Conservation (phyloP, 2,329 filamentous ascomycete species). For the Aureobasidium uvarum region DNA sequence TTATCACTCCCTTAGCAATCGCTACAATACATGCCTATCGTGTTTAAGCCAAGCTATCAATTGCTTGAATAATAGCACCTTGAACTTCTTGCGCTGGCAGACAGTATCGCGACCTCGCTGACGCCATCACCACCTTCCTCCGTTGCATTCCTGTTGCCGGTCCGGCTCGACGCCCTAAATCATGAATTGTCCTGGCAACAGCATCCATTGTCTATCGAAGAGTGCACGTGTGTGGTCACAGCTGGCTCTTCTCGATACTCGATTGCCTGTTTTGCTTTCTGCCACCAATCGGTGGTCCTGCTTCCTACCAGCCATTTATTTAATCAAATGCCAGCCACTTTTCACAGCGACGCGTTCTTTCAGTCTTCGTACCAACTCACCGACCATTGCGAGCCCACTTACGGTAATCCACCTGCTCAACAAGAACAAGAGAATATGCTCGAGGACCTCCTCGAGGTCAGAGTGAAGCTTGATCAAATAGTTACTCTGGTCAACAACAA, state of each 20-base stretch:
- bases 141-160: constrained; percentile 2
- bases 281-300: background rate
- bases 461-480: background rate
- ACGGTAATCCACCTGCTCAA: background rate
- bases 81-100: background rate
- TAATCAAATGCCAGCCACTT: background rate
- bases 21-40: background rate
- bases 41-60: background rate
- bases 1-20: background rate
- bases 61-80: background rate
- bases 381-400: background rate
- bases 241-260: background rate
- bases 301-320: constrained; percentile 8
- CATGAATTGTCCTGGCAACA: constrained; percentile 12
- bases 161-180: background rate
- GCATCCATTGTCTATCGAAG: background rate
- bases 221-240: background rate
- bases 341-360: background rate
- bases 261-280: background rate
- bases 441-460: background rate
- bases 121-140: background rate
- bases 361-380: background rate
- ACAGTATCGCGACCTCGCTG: constrained; percentile 1
- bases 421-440: background rate
- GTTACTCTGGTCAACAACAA: background rate